Evolutionary conservation across 306 rosid genomes (phyloP).

Genomic region (Delonix regia): DNA sequence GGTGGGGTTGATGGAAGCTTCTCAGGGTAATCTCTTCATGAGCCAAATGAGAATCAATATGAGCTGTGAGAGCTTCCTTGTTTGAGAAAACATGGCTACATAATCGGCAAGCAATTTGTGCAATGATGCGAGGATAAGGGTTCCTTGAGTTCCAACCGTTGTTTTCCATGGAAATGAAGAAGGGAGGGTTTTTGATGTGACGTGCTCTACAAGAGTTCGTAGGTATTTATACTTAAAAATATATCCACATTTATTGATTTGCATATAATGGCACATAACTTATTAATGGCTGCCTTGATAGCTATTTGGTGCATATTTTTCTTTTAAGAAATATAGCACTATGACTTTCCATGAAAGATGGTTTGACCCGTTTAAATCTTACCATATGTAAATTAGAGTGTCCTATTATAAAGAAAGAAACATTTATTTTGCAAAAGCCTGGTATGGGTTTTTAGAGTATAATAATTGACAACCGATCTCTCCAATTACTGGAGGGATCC

Average conservation of each 20-base stretch:
- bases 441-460: neutral
- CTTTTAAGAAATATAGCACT: constrained; percentile 3
- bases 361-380: constrained; percentile 34
- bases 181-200: neutral
- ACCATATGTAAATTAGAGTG: neutral
- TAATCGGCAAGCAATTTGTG: constrained; percentile 52
- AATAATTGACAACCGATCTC: too few species aligned
- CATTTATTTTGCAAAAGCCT: constrained; percentile 3
- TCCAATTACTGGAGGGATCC: too few species aligned
- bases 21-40: constrained; percentile 42
- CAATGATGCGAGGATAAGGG: neutral
- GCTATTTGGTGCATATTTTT: neutral
- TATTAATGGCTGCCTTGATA: neutral
- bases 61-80: constrained; percentile 54
- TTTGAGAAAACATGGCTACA: constrained; percentile 48
- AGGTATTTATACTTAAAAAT: constrained; percentile 22
- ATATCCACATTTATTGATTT: constrained; percentile 26
- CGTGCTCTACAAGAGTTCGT: neutral
- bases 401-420: constrained; percentile 14
- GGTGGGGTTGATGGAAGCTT: constrained; percentile 24
- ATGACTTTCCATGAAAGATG: neutral
- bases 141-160: neutral
- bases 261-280: neutral
- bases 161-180: constrained; percentile 35
- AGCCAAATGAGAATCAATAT: constrained; percentile 58